A percentile compares a stretch with the other conserved stretches of the same genome.
phyloP scores from a whole-genome alignment of 768 basidiomycete species.

The Tylopilus plumbeoviolaceoides region DNA sequence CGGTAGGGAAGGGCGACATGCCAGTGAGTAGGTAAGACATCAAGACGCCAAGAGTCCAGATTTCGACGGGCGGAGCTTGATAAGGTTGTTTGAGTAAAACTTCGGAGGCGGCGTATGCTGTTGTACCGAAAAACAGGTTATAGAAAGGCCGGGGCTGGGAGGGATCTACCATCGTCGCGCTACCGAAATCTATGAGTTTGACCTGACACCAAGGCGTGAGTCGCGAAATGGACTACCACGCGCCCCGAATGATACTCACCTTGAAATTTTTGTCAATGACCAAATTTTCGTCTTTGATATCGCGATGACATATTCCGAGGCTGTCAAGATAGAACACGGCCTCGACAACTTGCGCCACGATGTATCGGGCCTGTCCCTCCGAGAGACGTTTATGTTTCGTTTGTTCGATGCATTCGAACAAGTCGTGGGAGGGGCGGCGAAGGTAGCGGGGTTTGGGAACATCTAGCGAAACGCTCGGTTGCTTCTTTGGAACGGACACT shows the following conservation, averaged over 20 bases:
- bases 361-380: conserved; percentile 73
- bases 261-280: conserved; percentile 72
- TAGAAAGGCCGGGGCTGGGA: conserved; percentile 60
- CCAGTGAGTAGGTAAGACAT: conserved; percentile 94
- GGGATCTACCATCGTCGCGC: conserved; percentile 73
- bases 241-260: conserved; percentile 34
- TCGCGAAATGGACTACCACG: not conserved
- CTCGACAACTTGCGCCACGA: conserved; percentile 86
- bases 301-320: conserved; percentile 87
- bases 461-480: conserved; percentile 5
- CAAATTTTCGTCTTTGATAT: conserved; percentile 96
- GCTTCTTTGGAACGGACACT: conserved; percentile 9
- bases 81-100: conserved; percentile 86
- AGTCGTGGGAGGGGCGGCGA: conserved; percentile 80
- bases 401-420: conserved; percentile 95
- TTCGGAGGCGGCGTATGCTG: conserved; percentile 94
- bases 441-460: conserved; percentile 43
- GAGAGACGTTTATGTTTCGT: conserved; percentile 73
- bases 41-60: conserved; percentile 95
- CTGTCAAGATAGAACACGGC: conserved; percentile 76
- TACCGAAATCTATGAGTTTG: conserved; percentile 95
- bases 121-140: conserved; percentile 85
- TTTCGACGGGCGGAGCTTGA: conserved; percentile 89
- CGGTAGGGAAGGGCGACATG: conserved; percentile 87
- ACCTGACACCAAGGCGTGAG: conserved; percentile 46